Conservation (phyloP, 2,329 filamentous ascomycete genomes). For the Apiospora phragmitis region DNA sequence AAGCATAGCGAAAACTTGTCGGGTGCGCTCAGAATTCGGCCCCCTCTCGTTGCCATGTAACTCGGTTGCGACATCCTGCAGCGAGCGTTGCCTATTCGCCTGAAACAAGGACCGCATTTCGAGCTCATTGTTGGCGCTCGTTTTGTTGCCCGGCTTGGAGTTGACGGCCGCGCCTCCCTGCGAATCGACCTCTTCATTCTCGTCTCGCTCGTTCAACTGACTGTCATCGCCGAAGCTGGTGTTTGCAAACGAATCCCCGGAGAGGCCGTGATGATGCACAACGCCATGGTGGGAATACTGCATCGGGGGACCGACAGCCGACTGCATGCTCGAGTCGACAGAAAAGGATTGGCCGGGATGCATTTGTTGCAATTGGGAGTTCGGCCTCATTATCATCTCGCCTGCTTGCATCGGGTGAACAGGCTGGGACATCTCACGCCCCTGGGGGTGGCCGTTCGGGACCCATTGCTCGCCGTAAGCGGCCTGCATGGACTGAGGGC, state of each 20-base stretch:
- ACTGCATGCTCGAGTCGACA: conserved; percentile 49
- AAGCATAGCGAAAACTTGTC: conserved; percentile 86
- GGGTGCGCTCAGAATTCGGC: conserved; percentile 78
- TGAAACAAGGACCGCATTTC: conserved; percentile 76
- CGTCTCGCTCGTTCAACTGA: conserved; percentile 62
- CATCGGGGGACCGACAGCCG: conserved; percentile 45
- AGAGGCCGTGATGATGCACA: conserved; percentile 51
- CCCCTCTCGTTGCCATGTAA: conserved; percentile 78
- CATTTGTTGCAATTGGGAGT: conserved; percentile 59
- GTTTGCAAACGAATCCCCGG: conserved; percentile 54
- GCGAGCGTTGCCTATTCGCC: conserved; percentile 65
- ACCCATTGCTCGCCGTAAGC: conserved; percentile 54
- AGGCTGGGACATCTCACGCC: conserved; percentile 41
- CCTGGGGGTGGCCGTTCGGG: conserved; percentile 42
- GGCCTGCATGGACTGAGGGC: conserved; percentile 20
- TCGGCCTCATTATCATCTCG: conserved; percentile 60
- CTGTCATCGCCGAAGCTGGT: conserved; percentile 60
- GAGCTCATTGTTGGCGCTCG: conserved; percentile 77
- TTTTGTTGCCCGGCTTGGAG: conserved; percentile 60
- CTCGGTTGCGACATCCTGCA: conserved; percentile 74
- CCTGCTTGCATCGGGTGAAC: conserved; percentile 53
- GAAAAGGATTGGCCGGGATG: conserved; percentile 49
- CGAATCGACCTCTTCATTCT: conserved; percentile 58
- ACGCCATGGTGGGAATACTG: conserved; percentile 43
- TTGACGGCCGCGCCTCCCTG: conserved; percentile 44